Evolutionary conservation across 2,329 filamentous ascomycete species (phyloP), one percentile per base, ranked within the genome.

Genomic region (Colletotrichum spaethianum): DNA sequence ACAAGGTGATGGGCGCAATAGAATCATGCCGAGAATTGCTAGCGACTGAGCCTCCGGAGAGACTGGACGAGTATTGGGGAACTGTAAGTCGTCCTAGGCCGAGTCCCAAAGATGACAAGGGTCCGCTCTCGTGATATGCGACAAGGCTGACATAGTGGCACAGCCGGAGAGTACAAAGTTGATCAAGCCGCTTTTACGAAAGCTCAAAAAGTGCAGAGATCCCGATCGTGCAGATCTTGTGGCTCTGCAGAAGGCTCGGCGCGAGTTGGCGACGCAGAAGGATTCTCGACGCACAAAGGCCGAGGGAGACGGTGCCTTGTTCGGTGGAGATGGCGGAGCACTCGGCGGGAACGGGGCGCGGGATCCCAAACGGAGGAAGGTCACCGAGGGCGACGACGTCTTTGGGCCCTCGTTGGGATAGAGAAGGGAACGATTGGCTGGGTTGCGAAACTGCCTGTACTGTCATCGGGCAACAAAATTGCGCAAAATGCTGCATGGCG

Each of bases 221-320:
- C 93, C 93, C 0, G 92, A 94, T 75, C 90, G 93, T 67, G 90
- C 88, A 53, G 92, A 95, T 79, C 81, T 95, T 4, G 91, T 94
- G 23, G 91, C 90, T 59, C 82, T 93, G 62, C 91, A 93, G 76
- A 87, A 88, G 74, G 89, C 90, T 26, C 87, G 92, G 76, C 90
- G 90, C 59, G 88, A 91, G 76, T 83, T 87, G 71, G 73, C 78
- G 53, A 82, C 83, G 55, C 83, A 82, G 63, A 83, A 83, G 46
- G 84, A 81, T 14, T 79, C 83, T 78, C 87, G 83, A 74, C 77
- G 80, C n/a, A 79, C 66, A 8, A 69, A 72, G 44, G 71, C 74
- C 12, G 78, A 78, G 14, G 80, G 80, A 8, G 87, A 90, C 57
- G 83, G 76, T 7, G 81, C 82, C 23, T 83, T 89, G 26, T 88